A percentile compares a stretch with the other conserved stretches of the same genome.
Evolutionary conservation across 1,139 yeast genomes (phyloP).

Genomic region (Nakaseomyces kungkrabaensis): DNA sequence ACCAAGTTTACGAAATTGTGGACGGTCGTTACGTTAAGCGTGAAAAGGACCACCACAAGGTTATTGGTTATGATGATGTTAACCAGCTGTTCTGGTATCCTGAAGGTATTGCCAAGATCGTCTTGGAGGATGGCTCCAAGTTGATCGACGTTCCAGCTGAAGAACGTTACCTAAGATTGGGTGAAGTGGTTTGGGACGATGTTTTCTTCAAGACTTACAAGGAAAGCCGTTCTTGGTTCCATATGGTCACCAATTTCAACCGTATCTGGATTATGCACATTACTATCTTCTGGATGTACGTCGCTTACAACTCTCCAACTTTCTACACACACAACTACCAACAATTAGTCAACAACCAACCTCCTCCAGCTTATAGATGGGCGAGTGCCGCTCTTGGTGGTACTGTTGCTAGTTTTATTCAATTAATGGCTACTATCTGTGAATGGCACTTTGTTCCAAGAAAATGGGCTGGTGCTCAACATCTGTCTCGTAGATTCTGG

Average conservation of each 20-base stretch:
- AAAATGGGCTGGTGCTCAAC: conserved; percentile 99
- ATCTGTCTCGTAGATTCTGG: conserved; percentile 75
- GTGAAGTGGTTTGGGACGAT: conserved; percentile 86
- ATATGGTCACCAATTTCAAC: conserved; percentile 86
- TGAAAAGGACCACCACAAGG: conserved; percentile 89
- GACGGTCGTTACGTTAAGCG: conserved; percentile 96
- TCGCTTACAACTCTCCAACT: conserved; percentile 86
- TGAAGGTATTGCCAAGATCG: conserved; percentile 91
- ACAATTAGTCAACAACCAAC: conserved; percentile 76
- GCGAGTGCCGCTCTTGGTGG: conserved; percentile 92
- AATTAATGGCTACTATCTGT: conserved; percentile 75
- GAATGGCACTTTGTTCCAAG: conserved; percentile 98
- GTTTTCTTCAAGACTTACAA: conserved; percentile 94
- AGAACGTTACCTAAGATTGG: conserved; percentile 81
- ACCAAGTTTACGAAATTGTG: conserved; percentile 88
- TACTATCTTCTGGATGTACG: conserved; percentile 87
- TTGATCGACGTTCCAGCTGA: conserved; percentile 81
- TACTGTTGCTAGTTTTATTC: conserved; percentile 69
- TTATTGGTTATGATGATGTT: conserved; percentile 96
- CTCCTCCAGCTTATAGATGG: conserved; percentile 83
- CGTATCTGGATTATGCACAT: conserved; percentile 96
- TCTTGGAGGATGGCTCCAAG: conserved; percentile 83
- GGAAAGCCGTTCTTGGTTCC: conserved; percentile 98
- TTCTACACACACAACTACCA: conserved; percentile 77
- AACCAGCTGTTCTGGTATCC: conserved; percentile 99